A percentile compares a stretch with the other conserved stretches of the same genome.
Evolutionary conservation across 768 basidiomycete species (phyloP).

Genomic region (Tephrocybe sp.): DNA sequence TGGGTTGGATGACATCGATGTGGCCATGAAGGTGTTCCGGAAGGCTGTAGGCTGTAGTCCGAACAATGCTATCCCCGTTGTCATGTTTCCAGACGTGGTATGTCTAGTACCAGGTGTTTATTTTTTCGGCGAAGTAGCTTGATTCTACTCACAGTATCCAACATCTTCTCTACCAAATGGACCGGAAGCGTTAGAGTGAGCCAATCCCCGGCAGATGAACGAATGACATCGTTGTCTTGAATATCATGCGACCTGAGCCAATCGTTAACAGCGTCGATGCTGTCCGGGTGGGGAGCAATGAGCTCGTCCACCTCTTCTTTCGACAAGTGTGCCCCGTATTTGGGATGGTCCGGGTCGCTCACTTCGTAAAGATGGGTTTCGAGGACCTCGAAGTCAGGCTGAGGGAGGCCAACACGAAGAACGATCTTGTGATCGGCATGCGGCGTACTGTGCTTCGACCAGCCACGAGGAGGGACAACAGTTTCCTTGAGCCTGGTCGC

Average conservation of each 20-base stretch:
- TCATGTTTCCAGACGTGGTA: conserved; percentile 63
- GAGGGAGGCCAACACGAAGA: conserved; percentile 58
- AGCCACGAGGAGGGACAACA: conserved; percentile 42
- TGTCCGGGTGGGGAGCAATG: conserved; percentile 57
- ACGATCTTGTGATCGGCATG: conserved; percentile 44
- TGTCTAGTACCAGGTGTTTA: conserved; percentile 50
- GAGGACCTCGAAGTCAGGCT: conserved; percentile 46
- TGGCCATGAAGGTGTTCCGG: conserved; percentile 57
- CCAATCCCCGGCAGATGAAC: conserved; percentile 69
- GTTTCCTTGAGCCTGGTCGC: conserved; percentile 32
- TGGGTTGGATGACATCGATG: conserved; percentile 69
- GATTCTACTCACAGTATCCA: conserved; percentile 49
- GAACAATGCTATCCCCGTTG: conserved; percentile 52
- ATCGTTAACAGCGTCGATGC: conserved; percentile 51
- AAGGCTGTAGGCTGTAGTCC: conserved; percentile 68
- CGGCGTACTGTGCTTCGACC: conserved; percentile 46
- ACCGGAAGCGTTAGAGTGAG: conserved; percentile 61
- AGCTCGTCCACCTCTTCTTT: conserved; percentile 67
- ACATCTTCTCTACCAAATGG: conserved; percentile 60
- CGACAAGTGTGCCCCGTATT: conserved; percentile 55
- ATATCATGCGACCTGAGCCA: conserved; percentile 65
- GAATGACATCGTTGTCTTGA: conserved; percentile 39
- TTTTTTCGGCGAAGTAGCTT: too few species aligned
- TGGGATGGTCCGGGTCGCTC: conserved; percentile 51
- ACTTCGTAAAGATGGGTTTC: conserved; percentile 55